These are phyloP conservation scores for Aureobasidium sp. DNA, from an alignment of 2,329 filamentous ascomycete species.

Conservation along the genomic window DNA sequence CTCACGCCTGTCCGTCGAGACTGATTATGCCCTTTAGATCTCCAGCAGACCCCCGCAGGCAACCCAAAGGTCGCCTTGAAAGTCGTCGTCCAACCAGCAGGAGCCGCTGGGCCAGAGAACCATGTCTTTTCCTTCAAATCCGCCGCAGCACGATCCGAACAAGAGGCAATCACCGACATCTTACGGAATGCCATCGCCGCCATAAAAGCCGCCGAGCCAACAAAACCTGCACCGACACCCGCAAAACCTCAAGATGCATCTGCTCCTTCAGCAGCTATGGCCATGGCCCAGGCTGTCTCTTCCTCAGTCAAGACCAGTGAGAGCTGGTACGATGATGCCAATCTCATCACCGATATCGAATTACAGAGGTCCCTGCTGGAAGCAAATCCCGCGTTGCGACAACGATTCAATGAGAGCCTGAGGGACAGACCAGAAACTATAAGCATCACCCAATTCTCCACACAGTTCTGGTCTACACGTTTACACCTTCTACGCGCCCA, in stretches of 20 bases:
- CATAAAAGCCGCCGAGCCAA: slow-evolving; percentile 47
- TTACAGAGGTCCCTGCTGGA: slow-evolving; percentile 85
- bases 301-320: slow-evolving; percentile 42
- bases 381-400: slow-evolving; percentile 65
- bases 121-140: slow-evolving; percentile 91
- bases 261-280: slow-evolving; percentile 62
- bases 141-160: slow-evolving; percentile 66
- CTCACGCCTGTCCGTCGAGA: not conserved
- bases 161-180: slow-evolving; percentile 74
- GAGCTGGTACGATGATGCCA: slow-evolving; percentile 72
- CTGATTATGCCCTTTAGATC: slow-evolving; percentile 49
- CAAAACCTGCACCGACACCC: slow-evolving; percentile 30
- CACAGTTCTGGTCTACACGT: slow-evolving; percentile 90
- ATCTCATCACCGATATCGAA: slow-evolving; percentile 68
- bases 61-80: slow-evolving; percentile 89
- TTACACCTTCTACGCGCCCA: slow-evolving; percentile 80
- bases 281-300: slow-evolving; percentile 65
- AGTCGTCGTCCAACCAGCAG: slow-evolving; percentile 67
- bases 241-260: slow-evolving; percentile 27
- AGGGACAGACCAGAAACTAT: slow-evolving; percentile 79
- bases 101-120: slow-evolving; percentile 54
- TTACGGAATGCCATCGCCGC: slow-evolving; percentile 72
- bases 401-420: slow-evolving; percentile 81
- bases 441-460: slow-evolving; percentile 71
- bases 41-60: slow-evolving; percentile 90